Conservation (phyloP, 2,329 filamentous ascomycete species). For the Cordyceps cicadae region DNA sequence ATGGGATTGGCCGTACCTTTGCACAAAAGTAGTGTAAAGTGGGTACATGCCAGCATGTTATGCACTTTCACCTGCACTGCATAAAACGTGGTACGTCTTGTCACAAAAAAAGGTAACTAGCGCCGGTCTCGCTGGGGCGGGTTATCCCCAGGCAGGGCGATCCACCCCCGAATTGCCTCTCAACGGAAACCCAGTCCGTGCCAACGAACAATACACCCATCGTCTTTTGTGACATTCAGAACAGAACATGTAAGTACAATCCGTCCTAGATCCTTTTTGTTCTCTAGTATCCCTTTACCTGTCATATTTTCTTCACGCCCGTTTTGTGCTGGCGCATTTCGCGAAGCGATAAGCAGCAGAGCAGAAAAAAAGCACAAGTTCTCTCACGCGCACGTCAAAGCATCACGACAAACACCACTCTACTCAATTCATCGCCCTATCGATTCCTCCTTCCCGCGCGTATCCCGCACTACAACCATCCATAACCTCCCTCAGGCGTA, state of each 20-base stretch:
- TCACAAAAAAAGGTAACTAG: slow-evolving; percentile 3
- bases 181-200: slow-evolving; percentile 4
- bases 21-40: slow-evolving; percentile 4
- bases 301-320: too few relatives aligned
- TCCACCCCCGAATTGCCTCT: not conserved
- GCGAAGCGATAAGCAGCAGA: not conserved
- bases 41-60: not conserved
- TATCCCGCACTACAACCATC: too few relatives aligned
- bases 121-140: slow-evolving; percentile 12
- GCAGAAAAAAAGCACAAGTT: not conserved
- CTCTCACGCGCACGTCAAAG: not conserved
- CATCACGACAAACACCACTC: not conserved
- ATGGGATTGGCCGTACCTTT: not conserved
- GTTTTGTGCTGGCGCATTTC: not conserved
- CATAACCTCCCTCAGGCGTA: not conserved
- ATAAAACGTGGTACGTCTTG: not conserved
- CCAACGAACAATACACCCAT: not conserved
- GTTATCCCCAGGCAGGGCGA: slow-evolving; percentile 8
- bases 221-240: not conserved
- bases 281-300: not conserved
- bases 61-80: not conserved
- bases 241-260: not conserved
- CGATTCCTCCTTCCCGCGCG: too few relatives aligned
- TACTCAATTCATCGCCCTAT: too few relatives aligned
- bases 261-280: not conserved